Base-by-base conservation (phyloP, 2,329 filamentous ascomycete genomes). In the Penicillium olsonii region DNA sequence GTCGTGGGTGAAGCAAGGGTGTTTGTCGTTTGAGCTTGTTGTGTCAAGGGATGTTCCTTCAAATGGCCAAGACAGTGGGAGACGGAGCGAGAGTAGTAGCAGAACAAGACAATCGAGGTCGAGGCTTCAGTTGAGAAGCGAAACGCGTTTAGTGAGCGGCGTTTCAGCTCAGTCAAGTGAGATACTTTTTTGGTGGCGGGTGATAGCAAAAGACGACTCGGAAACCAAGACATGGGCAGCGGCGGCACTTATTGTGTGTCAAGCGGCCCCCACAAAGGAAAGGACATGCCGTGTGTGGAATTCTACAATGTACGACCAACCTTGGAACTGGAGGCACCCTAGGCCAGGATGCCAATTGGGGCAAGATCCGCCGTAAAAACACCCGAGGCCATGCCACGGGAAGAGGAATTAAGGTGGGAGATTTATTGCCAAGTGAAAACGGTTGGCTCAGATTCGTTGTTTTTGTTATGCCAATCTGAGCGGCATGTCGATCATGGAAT, bases 271-370 rank as follows among this genome's bases (percentile, higher is more conserved):
- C 37, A 24, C 9, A 33, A 33, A 52, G 38, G 27, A 7, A 34
- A 33, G 50, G 38, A 53, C 49, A 55, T 52, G 37, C 50, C 42
- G 22, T 7, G 33, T 39, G 38, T 42, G 44, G 54, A 57, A 60
- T 57, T 47, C 39, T 27, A 7, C 27, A 24, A 24, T 24, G 22
- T 24, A 24, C 22, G 22, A 24, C 22, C 8, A 24, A n/a, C n/a
- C n/a, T n/a, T n/a, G n/a, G n/a, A n/a, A 24, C 22, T 24, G 8
- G 17, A 12, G 12, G 19, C 15, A n/a, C 14, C 10, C 5, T 34
- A 5, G 20, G n/a, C 35, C 27, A 9, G 35, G 24, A 45, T 34
- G 17, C 35, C 20, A 22, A 22, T 35, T 14, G 4, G 22, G 15
- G 14, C 17, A 37, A 9, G 46, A 49, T 49, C 41, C 12, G 27